Percentiles rank a stretch among this genome's conserved stretches.
Evolutionary conservation across 1,284 basidiomycete species (phyloP).

Genomic region (Ceratobasidium theobromae): DNA sequence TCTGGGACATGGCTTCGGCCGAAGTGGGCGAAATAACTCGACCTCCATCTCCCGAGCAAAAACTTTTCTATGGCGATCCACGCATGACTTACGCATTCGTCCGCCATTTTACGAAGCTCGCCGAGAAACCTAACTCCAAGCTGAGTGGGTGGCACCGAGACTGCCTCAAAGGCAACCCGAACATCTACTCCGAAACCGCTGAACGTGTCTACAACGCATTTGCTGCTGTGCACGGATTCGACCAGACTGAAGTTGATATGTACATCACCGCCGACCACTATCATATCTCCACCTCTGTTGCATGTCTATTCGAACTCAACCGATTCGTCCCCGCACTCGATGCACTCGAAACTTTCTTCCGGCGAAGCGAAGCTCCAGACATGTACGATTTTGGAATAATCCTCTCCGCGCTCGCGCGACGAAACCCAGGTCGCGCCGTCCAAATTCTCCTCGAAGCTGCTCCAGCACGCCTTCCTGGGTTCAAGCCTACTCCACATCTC

Average conservation of each 20-base stretch:
- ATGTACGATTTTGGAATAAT: slow-evolving; percentile 18
- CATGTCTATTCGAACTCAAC: slow-evolving; percentile 16
- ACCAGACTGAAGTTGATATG: background rate
- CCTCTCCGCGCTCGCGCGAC: slow-evolving; percentile 8
- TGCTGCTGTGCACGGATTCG: slow-evolving; percentile 20
- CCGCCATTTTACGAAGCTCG: slow-evolving; percentile 19
- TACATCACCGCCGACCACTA: slow-evolving; percentile 4
- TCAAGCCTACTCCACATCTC: background rate
- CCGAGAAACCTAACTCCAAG: background rate
- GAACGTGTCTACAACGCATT: background rate
- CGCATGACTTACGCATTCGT: slow-evolving; percentile 8
- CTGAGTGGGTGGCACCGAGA: slow-evolving; percentile 7
- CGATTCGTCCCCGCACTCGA: slow-evolving; percentile 12
- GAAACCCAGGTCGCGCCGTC: slow-evolving; percentile 9
- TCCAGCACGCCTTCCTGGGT: slow-evolving; percentile 10
- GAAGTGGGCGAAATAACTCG: background rate
- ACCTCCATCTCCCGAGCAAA: background rate
- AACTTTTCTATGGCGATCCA: slow-evolving; percentile 10
- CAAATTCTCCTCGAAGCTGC: slow-evolving; percentile 21
- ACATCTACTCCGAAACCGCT: background rate
- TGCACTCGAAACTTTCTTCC: background rate
- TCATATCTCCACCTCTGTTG: slow-evolving; percentile 17
- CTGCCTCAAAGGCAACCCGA: background rate
- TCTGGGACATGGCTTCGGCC: background rate
- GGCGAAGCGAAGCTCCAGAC: slow-evolving; percentile 5